Base-by-base conservation (phyloP, 495 filamentous ascomycete species). In the Acidomyces sp. region DNA sequence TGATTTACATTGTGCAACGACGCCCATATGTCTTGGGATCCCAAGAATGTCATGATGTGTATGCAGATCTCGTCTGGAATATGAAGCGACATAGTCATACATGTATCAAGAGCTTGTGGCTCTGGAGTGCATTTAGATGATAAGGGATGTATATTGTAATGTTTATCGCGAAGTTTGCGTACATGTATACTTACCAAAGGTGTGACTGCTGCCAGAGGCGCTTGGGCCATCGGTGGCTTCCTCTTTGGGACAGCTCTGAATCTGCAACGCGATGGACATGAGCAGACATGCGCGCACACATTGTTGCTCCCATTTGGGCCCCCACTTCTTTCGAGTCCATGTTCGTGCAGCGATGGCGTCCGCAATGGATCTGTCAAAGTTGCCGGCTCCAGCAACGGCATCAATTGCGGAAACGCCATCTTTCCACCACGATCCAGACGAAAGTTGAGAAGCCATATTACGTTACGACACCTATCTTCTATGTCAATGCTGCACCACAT, bases 381-480 rank as follows among this genome's bases (percentile, higher is more conserved):
- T 52, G 48, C 34, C n/a, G n/a, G n/a, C n/a, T n/a, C n/a, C 37
- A 43, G 17, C 39, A 39, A 7, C 36, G 43, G 28, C 26, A 12
- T 15, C 26, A 26, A 33, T 24, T 28, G 27, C 28, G 30, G 32
- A 17, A 34, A 7, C 43, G 43, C 9, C 6, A 10, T 6, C 32
- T 37, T 10, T 26, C 37, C 3, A 43, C 39, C 16, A 24, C 37
- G 2, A 15, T 25, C 15, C 1, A 28, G 21, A 41, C 32, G 16
- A 19, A 34, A 17, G 34, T 13, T 28, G 34, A 46, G 9, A 96
- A 97, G 66, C 87, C 92, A 4, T 95, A 79, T 68, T 96, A 95
- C 70, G 69, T 95, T 51, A 96, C 90, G 3, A 86, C 84, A 5
- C 90, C 90, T 5, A 99, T 99, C 34, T 99, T 96, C 68, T 99